Base-by-base conservation (phyloP, 2,329 filamentous ascomycete species). In the Nothomitra cinnamomea region DNA sequence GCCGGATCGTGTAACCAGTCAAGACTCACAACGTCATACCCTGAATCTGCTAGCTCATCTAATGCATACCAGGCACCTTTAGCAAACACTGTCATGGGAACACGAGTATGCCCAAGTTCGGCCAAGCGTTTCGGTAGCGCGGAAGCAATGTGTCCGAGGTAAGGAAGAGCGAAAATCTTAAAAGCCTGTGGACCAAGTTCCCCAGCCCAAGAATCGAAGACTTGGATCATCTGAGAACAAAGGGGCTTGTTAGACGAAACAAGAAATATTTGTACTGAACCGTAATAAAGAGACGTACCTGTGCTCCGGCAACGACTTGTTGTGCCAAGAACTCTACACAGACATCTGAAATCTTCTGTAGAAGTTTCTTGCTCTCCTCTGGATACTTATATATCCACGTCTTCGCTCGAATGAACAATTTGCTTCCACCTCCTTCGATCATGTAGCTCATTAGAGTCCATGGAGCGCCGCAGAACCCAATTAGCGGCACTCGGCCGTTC, bases 391-490 rank as follows among this genome's bases (percentile, higher is more conserved):
- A 98, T 56, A 96, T 82, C 92, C 92, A 98, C 24, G 85, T 94
- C 77, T 98, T 98, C 63, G 80, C 84, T 69, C 95, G 83, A 56
- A 86, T 81, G 71, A 96, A 96, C 64, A 96, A 74, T 73, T 96
- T 96, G 60, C 85, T 94, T 43, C 92, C 92, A 49, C 92, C 92
- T 15, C 92, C 92, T 69, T 98, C 92, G 17, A 96, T 87, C 92
- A 98, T 98, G 72, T 98, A 98, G 72, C 90, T 95, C 63, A 98
- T 77, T 56, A 98, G 70, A 1, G 92, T 98, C 87, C 92, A 98
- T 0, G 92, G 92, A 6, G 92, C 89, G 53, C 92, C 92, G 62
- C 89, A 95, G 72, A 98, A 98, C 36, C 92, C 92, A 65, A 95
- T 94, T 59, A 98, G 70, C 4, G 92, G 92, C 32, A 98, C 92